Base-by-base conservation (phyloP, 306 rosid species). In the Castanospermum australe region DNA sequence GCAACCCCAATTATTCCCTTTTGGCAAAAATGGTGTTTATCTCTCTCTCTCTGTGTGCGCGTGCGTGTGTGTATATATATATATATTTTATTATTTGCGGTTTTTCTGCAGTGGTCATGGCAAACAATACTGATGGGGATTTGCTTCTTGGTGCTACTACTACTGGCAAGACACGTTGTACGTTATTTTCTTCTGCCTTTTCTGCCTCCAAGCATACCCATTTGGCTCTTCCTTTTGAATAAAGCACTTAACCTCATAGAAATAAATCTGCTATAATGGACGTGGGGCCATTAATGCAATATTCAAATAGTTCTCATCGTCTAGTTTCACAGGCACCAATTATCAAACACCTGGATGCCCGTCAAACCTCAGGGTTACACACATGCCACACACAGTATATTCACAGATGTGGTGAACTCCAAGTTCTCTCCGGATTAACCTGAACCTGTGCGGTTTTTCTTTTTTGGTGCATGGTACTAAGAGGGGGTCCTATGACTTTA, bases 31-130 rank as follows among this genome's bases (percentile, higher is more conserved):
- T 56, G 20, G 15, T 39, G 39, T 67, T 44, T 39, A 22, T 35
- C 21, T 51, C 15, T 36, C 10, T 70, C 13, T 60, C 18, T 47
- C 47, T n/a, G n/a, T n/a, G n/a, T n/a, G n/a, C n/a, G n/a, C n/a
- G n/a, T n/a, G n/a, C n/a, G n/a, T n/a, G n/a, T n/a, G n/a, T n/a
- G n/a, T n/a, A n/a, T n/a, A n/a, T n/a, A n/a, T n/a, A n/a, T n/a
- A n/a, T n/a, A n/a, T n/a, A n/a, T n/a, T n/a, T n/a, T n/a, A n/a
- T 25, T 60, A 5, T 52, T 41, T 84, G 21, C 76, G 55, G 39
- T 9, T 77, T 71, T 28, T 79, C n/a, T 83, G 89, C 96, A 95
- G 99, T 95, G 99, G 99, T 93, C 99, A 59, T 95, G 99, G 99
- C 93, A 93, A 85, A 91, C 99, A 10, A 91, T 95, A 38, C 36